These are phyloP conservation scores for Pyrenophora graminea DNA, from an alignment of 2,329 filamentous ascomycete genomes.

Conservation along the genomic window DNA sequence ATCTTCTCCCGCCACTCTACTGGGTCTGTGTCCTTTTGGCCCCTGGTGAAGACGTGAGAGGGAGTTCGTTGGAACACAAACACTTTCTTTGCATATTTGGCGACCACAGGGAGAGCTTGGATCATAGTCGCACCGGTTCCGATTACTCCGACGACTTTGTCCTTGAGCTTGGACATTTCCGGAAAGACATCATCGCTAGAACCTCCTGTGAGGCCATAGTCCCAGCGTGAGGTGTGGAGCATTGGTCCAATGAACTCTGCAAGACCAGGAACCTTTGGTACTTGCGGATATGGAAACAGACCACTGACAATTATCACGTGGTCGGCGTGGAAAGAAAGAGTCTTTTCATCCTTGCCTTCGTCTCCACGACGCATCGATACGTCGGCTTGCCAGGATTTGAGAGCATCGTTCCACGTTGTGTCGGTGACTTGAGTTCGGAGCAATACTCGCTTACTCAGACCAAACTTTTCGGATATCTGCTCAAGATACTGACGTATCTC, in stretches of 20 bases:
- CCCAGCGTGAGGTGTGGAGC: constrained; percentile 40
- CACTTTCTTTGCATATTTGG: constrained; percentile 55
- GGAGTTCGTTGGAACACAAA: constrained; percentile 64
- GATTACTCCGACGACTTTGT: constrained; percentile 43
- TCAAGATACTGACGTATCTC: too few relatives aligned
- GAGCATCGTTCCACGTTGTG: too few relatives aligned
- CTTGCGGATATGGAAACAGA: constrained; percentile 29
- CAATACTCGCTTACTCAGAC: too few relatives aligned
- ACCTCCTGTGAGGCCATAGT: constrained; percentile 34
- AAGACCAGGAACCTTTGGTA: constrained; percentile 33
- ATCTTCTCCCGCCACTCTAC: constrained; percentile 11
- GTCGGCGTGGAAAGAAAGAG: too few relatives aligned
- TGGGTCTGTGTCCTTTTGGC: constrained; percentile 24
- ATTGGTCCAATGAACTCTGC: constrained; percentile 27
- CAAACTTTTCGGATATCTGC: too few relatives aligned
- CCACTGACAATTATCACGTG: too few relatives aligned
- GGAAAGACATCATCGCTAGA: background rate
- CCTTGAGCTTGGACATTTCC: constrained; percentile 42
- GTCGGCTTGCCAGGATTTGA: too few relatives aligned
- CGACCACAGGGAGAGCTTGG: constrained; percentile 47
- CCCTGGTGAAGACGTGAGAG: constrained; percentile 47
- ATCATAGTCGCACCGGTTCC: constrained; percentile 43
- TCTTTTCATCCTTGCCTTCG: too few relatives aligned
- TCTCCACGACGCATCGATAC: too few relatives aligned
- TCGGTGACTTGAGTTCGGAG: too few relatives aligned